phyloP scores from a whole-genome alignment of 305 asterid genomes.

The Rubia tinctorum region DNA sequence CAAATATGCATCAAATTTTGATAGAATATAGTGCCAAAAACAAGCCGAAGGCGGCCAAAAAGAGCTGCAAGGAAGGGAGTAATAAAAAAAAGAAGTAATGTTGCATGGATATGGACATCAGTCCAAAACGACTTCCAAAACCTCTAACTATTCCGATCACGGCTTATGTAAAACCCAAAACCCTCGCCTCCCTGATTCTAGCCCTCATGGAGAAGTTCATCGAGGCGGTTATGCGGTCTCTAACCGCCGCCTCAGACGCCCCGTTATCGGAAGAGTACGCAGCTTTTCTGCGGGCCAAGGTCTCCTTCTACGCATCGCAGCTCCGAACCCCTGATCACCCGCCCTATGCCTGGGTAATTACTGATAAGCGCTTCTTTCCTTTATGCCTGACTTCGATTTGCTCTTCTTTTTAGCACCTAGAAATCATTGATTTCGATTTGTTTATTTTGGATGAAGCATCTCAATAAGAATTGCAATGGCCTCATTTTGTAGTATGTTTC shows the following conservation, averaged over 20 bases:
- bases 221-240: not conserved
- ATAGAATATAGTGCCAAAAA: too few relatives aligned
- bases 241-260: slow-evolving; percentile 23
- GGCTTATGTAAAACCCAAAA: not conserved
- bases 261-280: slow-evolving; percentile 26
- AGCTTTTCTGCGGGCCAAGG: slow-evolving; percentile 15
- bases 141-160: too few relatives aligned
- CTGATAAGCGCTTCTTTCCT: not conserved
- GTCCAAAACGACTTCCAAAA: too few relatives aligned
- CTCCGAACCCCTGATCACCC: slow-evolving; percentile 20
- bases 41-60: too few relatives aligned
- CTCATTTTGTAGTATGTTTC: not conserved
- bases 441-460: not conserved
- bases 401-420: not conserved
- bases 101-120: too few relatives aligned
- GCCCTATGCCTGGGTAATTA: slow-evolving; percentile 20
- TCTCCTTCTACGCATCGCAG: slow-evolving; percentile 1
- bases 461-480: too few relatives aligned
- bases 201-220: not conserved
- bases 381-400: not conserved
- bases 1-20: too few relatives aligned
- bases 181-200: not conserved
- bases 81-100: too few relatives aligned
- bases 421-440: not conserved
- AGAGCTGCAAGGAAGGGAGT: rapidly evolving